These are phyloP conservation scores for Kwoniella dejecticola DNA, from an alignment of 768 basidiomycete species.

Conservation along the genomic window DNA sequence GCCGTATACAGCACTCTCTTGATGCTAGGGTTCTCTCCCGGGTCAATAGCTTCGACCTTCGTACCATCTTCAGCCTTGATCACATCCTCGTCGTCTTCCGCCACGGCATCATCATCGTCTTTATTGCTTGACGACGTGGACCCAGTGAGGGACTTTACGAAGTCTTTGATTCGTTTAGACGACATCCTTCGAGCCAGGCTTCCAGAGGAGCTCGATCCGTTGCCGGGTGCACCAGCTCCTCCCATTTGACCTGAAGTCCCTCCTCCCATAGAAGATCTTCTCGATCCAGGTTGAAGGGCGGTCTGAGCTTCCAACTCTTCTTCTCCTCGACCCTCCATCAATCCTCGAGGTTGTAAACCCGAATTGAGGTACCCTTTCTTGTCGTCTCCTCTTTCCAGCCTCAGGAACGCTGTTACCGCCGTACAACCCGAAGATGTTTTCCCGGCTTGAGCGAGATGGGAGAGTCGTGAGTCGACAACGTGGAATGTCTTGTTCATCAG, in stretches of 20 bases:
- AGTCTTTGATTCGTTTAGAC: conserved; percentile 47
- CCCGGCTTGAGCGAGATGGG: conserved; percentile 79
- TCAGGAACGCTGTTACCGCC: conserved; percentile 91
- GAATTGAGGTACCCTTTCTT: conserved; percentile 50
- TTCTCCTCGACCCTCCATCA: conserved; percentile 52
- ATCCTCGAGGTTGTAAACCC: conserved; percentile 37
- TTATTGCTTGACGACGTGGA: conserved; percentile 12
- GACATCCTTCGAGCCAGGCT: conserved; percentile 34
- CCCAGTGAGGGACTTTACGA: conserved; percentile 49
- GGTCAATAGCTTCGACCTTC: conserved; percentile 61
- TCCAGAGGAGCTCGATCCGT: conserved; percentile 6
- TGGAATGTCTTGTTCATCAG: conserved; percentile 93
- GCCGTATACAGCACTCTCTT: conserved; percentile 88
- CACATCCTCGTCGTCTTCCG: conserved; percentile 18
- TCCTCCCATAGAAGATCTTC: conserved; percentile 31
- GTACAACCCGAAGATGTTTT: conserved; percentile 97
- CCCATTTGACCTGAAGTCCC: conserved; percentile 28
- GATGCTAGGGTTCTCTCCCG: conserved; percentile 58
- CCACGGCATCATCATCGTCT: conserved; percentile 26
- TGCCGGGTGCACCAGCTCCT: conserved; percentile 19
- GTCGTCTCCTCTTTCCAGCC: conserved; percentile 70
- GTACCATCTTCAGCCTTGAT: conserved; percentile 54
- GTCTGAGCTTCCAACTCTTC: conserved; percentile 52
- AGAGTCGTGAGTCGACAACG: conserved; percentile 79
- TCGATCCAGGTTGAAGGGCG: conserved; percentile 12